Evolutionary conservation across 2,329 filamentous ascomycete genomes (phyloP).

Genomic region (Colletotrichum gloeosporioides): DNA sequence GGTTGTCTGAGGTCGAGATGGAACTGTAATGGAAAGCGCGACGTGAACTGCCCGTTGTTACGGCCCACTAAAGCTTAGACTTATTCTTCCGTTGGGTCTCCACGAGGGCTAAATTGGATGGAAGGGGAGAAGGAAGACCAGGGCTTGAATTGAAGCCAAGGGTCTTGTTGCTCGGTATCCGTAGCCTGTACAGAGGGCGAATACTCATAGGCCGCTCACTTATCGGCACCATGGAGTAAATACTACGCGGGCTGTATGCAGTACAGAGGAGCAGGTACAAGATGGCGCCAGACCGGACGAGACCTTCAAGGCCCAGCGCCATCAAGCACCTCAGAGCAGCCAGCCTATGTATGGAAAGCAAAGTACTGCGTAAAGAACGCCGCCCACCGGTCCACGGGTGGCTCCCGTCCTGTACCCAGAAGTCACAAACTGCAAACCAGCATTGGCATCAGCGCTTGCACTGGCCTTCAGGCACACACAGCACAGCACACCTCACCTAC

Average conservation of each 20-base stretch:
- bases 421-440: neutral
- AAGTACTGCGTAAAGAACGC: neutral
- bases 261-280: neutral
- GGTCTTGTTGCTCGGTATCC: neutral
- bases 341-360: neutral
- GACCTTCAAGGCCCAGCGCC: neutral
- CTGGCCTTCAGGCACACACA: neutral
- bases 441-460: neutral
- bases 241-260: neutral
- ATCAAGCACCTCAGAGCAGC: neutral
- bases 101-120: constrained; percentile 7
- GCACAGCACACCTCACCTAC: neutral
- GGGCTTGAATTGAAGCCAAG: neutral
- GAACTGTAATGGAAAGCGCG: neutral
- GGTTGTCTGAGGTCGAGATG: neutral
- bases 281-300: neutral
- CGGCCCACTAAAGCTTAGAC: constrained; percentile 16
- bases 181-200: neutral
- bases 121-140: neutral
- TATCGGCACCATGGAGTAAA: neutral
- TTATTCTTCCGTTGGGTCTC: neutral
- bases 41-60: neutral
- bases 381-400: neutral
- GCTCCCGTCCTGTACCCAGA: neutral
- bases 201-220: neutral